Evolutionary conservation across 176 grass and related monocot genomes (phyloP).

Genomic region (Triticum urartu): DNA sequence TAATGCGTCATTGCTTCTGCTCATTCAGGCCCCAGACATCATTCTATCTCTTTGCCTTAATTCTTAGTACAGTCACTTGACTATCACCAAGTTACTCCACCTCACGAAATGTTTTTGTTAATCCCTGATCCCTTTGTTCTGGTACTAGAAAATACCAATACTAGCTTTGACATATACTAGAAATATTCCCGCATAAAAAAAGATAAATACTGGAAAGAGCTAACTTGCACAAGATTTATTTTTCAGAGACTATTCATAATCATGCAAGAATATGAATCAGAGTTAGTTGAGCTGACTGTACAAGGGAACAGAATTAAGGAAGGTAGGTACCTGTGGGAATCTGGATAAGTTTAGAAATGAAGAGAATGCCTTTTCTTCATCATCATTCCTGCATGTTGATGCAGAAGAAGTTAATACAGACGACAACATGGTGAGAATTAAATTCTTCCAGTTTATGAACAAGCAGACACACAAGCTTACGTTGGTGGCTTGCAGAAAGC

Average conservation of each 20-base stretch:
- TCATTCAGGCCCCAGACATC: not conserved
- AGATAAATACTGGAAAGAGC: not conserved
- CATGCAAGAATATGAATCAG: conserved; percentile 4
- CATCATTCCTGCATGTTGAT: conserved; percentile 50
- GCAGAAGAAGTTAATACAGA: conserved; percentile 17
- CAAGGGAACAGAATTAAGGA: not conserved
- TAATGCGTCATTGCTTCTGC: not conserved
- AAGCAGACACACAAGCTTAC: conserved; percentile 35
- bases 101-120: not conserved
- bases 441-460: not conserved
- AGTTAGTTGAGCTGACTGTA: not conserved
- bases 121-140: conserved; percentile 1
- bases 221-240: not conserved
- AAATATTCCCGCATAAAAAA: not conserved
- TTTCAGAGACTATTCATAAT: not conserved
- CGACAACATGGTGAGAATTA: not conserved
- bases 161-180: not conserved
- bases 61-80: not conserved
- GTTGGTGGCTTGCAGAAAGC: conserved; percentile 86
- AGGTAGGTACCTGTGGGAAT: conserved; percentile 80
- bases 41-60: not conserved
- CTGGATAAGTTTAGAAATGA: conserved; percentile 67
- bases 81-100: not conserved
- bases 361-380: conserved; percentile 57
- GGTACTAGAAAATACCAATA: not conserved